A percentile compares a stretch with the other conserved stretches of the same genome.
These are phyloP conservation scores for Graphilbum sp. DNA, from an alignment of 2,329 filamentous ascomycete genomes.

Conservation along the genomic window DNA sequence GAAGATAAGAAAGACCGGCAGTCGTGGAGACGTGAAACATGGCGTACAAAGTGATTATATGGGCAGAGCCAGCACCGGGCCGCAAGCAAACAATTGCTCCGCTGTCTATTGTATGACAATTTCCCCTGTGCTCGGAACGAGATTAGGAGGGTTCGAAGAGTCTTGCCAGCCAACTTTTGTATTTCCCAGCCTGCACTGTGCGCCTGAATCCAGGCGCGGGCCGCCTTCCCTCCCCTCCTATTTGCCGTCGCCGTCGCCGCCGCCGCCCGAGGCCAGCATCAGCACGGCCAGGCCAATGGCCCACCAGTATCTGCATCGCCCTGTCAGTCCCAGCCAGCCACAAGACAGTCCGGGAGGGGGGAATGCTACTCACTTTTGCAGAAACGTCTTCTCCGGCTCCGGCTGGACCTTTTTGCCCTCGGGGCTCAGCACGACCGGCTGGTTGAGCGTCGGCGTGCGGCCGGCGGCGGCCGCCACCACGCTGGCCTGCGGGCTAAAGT, in stretches of 20 bases:
- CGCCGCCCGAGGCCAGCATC: constrained; percentile 35
- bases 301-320: constrained; percentile 51
- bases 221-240: no score
- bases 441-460: constrained; percentile 42
- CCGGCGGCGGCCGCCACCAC: constrained; percentile 31
- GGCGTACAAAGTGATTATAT: no score
- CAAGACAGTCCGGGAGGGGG: not conserved
- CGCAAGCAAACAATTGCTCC: no score
- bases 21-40: no score
- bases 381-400: constrained; percentile 41
- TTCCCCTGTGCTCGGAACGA: no score
- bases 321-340: constrained; percentile 9
- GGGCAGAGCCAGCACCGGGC: no score
- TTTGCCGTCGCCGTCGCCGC: constrained; percentile 28
- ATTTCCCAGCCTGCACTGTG: no score
- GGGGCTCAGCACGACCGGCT: constrained; percentile 43
- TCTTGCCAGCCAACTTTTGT: no score
- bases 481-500: constrained; percentile 45
- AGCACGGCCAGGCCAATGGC: constrained; percentile 36
- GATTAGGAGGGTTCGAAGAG: no score
- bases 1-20: no score
- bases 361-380: constrained; percentile 41
- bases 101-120: no score
- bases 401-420: constrained; percentile 41
- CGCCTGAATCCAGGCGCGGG: no score